A percentile compares a stretch with the other conserved stretches of the same genome.
Conservation (phyloP, 2,329 filamentous ascomycete species). For the Aspergillus chevalieri region DNA sequence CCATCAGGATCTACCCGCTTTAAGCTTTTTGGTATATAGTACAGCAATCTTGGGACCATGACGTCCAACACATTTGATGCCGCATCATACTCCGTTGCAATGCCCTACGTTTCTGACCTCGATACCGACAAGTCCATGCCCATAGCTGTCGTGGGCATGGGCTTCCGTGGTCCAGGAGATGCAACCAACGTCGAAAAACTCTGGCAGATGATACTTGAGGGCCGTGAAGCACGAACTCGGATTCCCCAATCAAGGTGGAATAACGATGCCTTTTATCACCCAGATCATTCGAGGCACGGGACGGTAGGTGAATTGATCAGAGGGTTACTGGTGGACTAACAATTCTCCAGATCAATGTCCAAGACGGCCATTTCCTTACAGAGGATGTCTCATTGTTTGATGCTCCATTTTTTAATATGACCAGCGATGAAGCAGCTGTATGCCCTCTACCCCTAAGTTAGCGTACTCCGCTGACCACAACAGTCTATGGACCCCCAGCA, state of each 20-base stretch:
- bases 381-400: slow-evolving; percentile 26
- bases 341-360: slow-evolving; percentile 17
- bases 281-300: slow-evolving; percentile 18
- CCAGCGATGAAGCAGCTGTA: slow-evolving; percentile 23
- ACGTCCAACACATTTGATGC: too few relatives aligned
- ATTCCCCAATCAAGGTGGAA: slow-evolving; percentile 19
- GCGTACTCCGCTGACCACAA: background rate
- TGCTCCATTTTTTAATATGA: slow-evolving; percentile 31
- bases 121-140: slow-evolving; percentile 9
- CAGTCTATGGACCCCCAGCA: slow-evolving; percentile 28
- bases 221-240: slow-evolving; percentile 13
- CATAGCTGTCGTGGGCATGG: slow-evolving; percentile 22
- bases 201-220: slow-evolving; percentile 17
- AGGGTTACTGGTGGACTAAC: background rate
- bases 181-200: slow-evolving; percentile 14
- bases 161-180: slow-evolving; percentile 18
- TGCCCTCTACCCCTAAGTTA: background rate
- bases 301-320: slow-evolving; percentile 11
- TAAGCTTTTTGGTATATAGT: too few relatives aligned
- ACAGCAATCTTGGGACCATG: too few relatives aligned
- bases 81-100: too few relatives aligned
- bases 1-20: too few relatives aligned
- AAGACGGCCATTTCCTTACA: slow-evolving; percentile 20
- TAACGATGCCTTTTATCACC: slow-evolving; percentile 19
- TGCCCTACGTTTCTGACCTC: too few relatives aligned